These are phyloP conservation scores for Benincasa hispida DNA, from an alignment of 306 rosid genomes.

Conservation along the genomic window DNA sequence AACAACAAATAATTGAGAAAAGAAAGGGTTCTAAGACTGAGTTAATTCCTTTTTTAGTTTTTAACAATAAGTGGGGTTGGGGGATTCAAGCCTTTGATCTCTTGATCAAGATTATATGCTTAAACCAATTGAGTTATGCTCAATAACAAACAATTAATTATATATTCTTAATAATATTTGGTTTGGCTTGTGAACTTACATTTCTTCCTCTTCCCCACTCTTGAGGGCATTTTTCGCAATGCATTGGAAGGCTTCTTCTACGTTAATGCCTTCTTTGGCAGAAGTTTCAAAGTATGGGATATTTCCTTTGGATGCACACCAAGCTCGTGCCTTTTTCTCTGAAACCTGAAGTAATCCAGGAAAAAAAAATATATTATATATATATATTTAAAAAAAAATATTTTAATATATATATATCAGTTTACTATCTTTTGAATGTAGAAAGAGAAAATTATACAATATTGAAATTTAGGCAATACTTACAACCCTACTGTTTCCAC, in stretches of 20 bases:
- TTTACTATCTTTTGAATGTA: neutral
- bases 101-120: no score
- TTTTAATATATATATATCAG: no score
- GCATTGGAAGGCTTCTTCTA: constrained; percentile 97
- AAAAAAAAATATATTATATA: no score
- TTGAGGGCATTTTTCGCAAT: constrained; percentile 89
- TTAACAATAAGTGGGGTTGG: no score
- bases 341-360: constrained; percentile 51
- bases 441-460: neutral
- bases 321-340: constrained; percentile 93
- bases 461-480: constrained; percentile 11
- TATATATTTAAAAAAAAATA: no score
- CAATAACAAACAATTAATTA: neutral
- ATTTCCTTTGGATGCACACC: constrained; percentile 99
- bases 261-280: constrained; percentile 94
- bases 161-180: neutral
- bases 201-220: constrained; percentile 95
- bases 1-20: neutral
- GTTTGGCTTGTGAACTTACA: constrained; percentile 45
- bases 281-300: constrained; percentile 98
- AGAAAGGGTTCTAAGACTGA: neutral
- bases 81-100: no score
- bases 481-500: constrained; percentile 98
- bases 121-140: no score
- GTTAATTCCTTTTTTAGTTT: no score